Evolutionary conservation across 1,284 basidiomycete genomes (phyloP).

Genomic region (Sanghuangporus baumii): DNA sequence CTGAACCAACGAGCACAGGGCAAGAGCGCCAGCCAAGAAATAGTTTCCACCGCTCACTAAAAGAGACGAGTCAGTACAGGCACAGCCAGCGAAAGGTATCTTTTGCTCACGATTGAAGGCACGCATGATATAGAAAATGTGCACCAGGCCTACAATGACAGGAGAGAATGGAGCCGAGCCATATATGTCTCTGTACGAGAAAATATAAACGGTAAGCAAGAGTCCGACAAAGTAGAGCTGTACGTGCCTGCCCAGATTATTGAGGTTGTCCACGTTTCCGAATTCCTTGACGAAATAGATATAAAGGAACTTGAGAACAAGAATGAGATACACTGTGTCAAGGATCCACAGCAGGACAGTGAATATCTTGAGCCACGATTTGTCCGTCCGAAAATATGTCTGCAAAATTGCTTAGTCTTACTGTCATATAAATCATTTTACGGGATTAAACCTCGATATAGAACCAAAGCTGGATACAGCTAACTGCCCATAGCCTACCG

Average conservation of each 20-base stretch:
- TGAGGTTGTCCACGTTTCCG: not conserved
- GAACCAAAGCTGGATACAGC: conserved; percentile 2
- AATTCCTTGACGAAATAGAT: conserved; percentile 10
- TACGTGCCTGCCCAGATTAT: not conserved
- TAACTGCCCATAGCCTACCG: not conserved
- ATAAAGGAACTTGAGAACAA: conserved; percentile 10
- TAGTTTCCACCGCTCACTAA: conserved; percentile 4
- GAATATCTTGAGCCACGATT: not conserved
- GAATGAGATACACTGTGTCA: conserved; percentile 10
- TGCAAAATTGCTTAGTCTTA: not conserved
- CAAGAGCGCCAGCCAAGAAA: conserved; percentile 2
- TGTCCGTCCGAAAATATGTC: conserved; percentile 6
- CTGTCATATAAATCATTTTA: not conserved
- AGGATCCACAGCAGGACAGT: conserved; percentile 3
- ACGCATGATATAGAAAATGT: not conserved
- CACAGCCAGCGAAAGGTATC: not conserved
- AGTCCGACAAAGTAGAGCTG: not conserved
- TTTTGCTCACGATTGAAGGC: not conserved
- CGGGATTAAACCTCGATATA: conserved; percentile 1
- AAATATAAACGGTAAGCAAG: not conserved
- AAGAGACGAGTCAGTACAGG: not conserved
- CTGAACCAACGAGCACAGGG: not conserved
- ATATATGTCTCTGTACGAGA: not conserved
- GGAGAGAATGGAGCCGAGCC: not conserved
- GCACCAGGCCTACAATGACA: not conserved